Evolutionary conservation across 805 yeast genomes (phyloP), one percentile per base, ranked within the genome.

Genomic region (Yarrowia bubula): DNA sequence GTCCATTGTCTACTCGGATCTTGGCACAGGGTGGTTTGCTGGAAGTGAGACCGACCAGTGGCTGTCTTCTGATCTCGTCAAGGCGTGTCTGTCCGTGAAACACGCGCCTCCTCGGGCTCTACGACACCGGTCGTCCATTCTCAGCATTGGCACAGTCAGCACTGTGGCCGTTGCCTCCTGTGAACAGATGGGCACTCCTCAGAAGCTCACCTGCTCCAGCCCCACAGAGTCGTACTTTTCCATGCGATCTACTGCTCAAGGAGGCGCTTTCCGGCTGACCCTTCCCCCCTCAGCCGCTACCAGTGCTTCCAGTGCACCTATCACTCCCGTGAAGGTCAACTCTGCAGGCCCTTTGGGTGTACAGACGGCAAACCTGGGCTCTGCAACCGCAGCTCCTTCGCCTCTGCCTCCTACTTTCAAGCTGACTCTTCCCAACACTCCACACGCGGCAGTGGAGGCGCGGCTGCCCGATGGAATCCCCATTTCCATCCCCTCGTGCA

Each of bases 11-110:
- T 66, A 65, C 64, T 22, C 44, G 33, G 74, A 71, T 43, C 43
- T 71, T 14, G 68, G 64, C 10, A 66, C 58, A 64, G 71, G 43
- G 13, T 69, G 31, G 73, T 67, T 18, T 65, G 57, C 33, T 68
- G 70, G 65, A 7, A 48, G 65, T 22, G 57, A 61, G 13, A 61
- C 57, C 6, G 65, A 61, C 28, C 42, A 58, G 14, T 58, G 64
- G 57, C 37, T 41, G 18, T 38, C 41, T 14, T 46, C 65, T 17
- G 46, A 38, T 28, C 51, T 35, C 11, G 64, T 37, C 15, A 48
- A 65, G 65, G 42, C 39, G 33, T 48, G 47, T 39, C 38, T 48
- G 1, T 46, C 66, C 42, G 65, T 47, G 31, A 64, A 64, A 8
- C 63, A 62, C 11, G 31, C 39, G 10, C 58, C 66, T 35, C 33